These are phyloP conservation scores for Monosporozyma yasuniensis DNA, from an alignment of 805 yeast species.

Conservation along the genomic window DNA sequence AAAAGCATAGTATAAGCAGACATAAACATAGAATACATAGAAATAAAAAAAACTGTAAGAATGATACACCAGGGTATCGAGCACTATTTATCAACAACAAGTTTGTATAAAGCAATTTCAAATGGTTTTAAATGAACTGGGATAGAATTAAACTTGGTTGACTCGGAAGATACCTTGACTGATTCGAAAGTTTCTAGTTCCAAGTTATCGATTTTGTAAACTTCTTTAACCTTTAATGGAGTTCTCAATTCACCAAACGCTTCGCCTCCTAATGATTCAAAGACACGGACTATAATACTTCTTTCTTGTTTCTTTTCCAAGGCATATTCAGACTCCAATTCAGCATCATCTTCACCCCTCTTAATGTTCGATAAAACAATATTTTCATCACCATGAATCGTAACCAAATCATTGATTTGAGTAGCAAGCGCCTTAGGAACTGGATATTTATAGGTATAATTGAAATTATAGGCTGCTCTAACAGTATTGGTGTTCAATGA, in stretches of 20 bases:
- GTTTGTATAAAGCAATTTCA: slow-evolving; percentile 51
- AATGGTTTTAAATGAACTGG: slow-evolving; percentile 56
- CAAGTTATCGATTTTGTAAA: slow-evolving; percentile 49
- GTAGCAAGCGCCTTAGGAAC: slow-evolving; percentile 12
- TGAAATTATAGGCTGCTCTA: slow-evolving; percentile 69
- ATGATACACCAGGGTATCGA: neutral
- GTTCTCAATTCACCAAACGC: slow-evolving; percentile 45
- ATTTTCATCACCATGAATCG: slow-evolving; percentile 42
- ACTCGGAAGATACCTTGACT: slow-evolving; percentile 18
- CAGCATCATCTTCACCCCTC: slow-evolving; percentile 77
- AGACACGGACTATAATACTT: slow-evolving; percentile 62
- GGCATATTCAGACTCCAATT: slow-evolving; percentile 39
- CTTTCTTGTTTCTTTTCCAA: slow-evolving; percentile 37
- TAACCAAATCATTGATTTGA: slow-evolving; percentile 26
- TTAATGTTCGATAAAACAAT: slow-evolving; percentile 70
- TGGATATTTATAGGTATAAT: slow-evolving; percentile 36
- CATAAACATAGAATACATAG: neutral
- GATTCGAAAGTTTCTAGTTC: slow-evolving; percentile 42
- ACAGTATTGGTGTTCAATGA: slow-evolving; percentile 56
- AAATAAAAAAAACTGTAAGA: slow-evolving; percentile 9
- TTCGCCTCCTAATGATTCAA: slow-evolving; percentile 82
- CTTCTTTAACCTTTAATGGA: slow-evolving; percentile 36
- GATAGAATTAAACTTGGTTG: slow-evolving; percentile 33
- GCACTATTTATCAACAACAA: slow-evolving; percentile 9
- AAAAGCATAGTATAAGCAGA: neutral